Evolutionary conservation across 2,329 filamentous ascomycete genomes (phyloP), one percentile per base, ranked within the genome.

Genomic region (Thelonectria discophora): DNA sequence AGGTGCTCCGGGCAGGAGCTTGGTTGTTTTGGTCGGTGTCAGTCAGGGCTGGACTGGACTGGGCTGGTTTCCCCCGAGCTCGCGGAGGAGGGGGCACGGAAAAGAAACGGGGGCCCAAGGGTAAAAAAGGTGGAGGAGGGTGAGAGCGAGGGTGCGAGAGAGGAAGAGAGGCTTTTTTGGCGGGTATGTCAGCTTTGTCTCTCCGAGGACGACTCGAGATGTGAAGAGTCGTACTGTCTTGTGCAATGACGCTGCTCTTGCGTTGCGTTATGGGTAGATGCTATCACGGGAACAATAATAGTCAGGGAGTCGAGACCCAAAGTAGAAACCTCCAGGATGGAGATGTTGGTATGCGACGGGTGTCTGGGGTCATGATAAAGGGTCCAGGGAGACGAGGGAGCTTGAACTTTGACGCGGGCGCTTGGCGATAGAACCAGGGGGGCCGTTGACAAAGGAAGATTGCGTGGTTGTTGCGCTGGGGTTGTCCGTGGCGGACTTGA

Each of bases 331-430:
- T 79, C 77, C 77, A 73, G 68, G 71, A 73, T 69, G 77, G 76
- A 78, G 76, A 78, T 71, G 72, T 73, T 71, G 71, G 73, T 72
- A 74, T 72, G 58, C 75, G 74, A 64, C 66, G 70, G 67, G 69
- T 72, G 73, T 76, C 74, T 67, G 72, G 71, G 75, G 70, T 78
- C 77, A 79, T 79, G 74, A 77, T 78, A 76, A 66, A 70, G 64
- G 68, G 65, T 69, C 65, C 67, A 48, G 63, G 24, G 39, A 51
- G 59, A 32, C 21, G 55, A 65, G 61, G 58, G 45, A 61, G 37
- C 47, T 46, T 55, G 40, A 32, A 55, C 59, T 40, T 58, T 53
- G 58, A 57, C 62, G 62, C 59, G 51, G 58, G 49, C 55, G 50
- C 55, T 56, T 66, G 61, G 59, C 49, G 63, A 47, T 55, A 49